Conservation (phyloP, 2,329 filamentous ascomycete species). For the Ustulina deusta region DNA sequence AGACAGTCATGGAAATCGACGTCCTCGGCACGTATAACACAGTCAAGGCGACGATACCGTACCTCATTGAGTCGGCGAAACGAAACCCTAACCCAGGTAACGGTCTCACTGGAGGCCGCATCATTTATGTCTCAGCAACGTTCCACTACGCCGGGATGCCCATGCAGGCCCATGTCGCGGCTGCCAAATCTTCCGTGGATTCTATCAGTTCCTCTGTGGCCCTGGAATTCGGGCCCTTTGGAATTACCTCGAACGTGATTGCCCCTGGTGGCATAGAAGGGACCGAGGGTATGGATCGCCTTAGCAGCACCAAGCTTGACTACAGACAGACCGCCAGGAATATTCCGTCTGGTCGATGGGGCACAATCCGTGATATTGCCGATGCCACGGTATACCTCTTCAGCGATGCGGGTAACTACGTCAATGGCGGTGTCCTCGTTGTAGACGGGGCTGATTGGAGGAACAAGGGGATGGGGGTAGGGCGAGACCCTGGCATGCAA, state of each 20-base stretch:
- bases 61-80: conserved; percentile 80
- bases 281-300: conserved; percentile 82
- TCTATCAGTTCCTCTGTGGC: conserved; percentile 82
- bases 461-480: conserved; percentile 60
- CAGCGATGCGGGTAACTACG: conserved; percentile 84
- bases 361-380: conserved; percentile 86
- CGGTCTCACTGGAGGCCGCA: conserved; percentile 80
- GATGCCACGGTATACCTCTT: conserved; percentile 93
- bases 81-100: conserved; percentile 70
- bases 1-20: conserved; percentile 95
- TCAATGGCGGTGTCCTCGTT: conserved; percentile 85
- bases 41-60: conserved; percentile 87
- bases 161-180: conserved; percentile 88
- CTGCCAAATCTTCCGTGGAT: conserved; percentile 92
- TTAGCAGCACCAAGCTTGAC: conserved; percentile 59
- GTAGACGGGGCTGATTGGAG: conserved; percentile 74
- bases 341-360: conserved; percentile 81
- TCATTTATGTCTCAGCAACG: conserved; percentile 90
- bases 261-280: conserved; percentile 86
- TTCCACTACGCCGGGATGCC: conserved; percentile 91
- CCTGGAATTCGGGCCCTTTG: conserved; percentile 89
- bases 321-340: conserved; percentile 53
- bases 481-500: conserved; percentile 60
- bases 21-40: conserved; percentile 95
- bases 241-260: conserved; percentile 89